These are phyloP conservation scores for Monilinia aucupariae DNA, from an alignment of 2,329 filamentous ascomycete species.

Conservation along the genomic window DNA sequence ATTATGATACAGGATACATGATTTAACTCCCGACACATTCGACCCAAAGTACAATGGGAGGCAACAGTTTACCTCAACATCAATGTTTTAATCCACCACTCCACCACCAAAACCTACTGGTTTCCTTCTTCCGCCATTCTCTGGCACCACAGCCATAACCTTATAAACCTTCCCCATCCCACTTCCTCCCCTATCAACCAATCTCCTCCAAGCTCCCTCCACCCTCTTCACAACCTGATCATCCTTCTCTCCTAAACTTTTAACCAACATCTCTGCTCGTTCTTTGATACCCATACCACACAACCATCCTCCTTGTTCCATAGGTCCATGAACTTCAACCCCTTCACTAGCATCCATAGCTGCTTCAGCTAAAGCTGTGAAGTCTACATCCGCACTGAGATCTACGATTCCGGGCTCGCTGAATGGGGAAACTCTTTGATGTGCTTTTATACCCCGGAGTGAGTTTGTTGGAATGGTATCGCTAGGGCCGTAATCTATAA, in stretches of 20 bases:
- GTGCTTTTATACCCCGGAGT: conserved; percentile 77
- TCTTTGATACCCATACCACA: conserved; percentile 76
- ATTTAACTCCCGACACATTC: background rate
- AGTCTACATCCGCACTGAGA: conserved; percentile 89
- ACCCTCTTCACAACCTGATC: conserved; percentile 55
- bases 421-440: conserved; percentile 74
- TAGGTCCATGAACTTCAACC: conserved; percentile 88
- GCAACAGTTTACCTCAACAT: conserved; percentile 30
- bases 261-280: conserved; percentile 63
- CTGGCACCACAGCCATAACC: conserved; percentile 81
- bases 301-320: conserved; percentile 78
- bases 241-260: conserved; percentile 38
- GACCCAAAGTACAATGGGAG: background rate
- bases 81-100: conserved; percentile 29
- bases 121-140: conserved; percentile 64
- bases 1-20: background rate
- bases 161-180: conserved; percentile 97
- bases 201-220: conserved; percentile 68
- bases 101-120: conserved; percentile 87
- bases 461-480: conserved; percentile 80
- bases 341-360: conserved; percentile 69
- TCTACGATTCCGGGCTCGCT: conserved; percentile 76
- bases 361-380: conserved; percentile 76
- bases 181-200: conserved; percentile 74
- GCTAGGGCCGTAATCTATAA: conserved; percentile 87